Base-by-base conservation (phyloP, 2,329 filamentous ascomycete species). In the Colletotrichum coccodes region DNA sequence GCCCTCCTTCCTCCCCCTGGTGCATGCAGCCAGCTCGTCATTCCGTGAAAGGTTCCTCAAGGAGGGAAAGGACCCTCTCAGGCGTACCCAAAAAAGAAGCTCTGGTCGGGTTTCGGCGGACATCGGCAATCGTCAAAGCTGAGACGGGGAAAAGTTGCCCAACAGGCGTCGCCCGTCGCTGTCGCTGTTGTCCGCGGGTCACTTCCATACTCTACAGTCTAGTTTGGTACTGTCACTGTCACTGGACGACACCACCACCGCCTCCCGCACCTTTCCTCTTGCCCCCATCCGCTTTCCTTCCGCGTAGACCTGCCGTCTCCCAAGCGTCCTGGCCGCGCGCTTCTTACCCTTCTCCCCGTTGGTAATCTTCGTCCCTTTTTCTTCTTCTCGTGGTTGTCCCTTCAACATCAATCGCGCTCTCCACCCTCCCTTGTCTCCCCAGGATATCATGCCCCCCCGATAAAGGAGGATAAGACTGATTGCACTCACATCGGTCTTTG, bases 71-170 rank as follows among this genome's bases (percentile, higher is more conserved):
- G n/a, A n/a, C n/a, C n/a, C 40, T 34, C n/a, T n/a, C n/a, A 14
- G 7, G 16, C 47, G 23, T 32, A n/a, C 16, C 9, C 23, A n/a
- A 8, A 18, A 57, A 58, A 53, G 44, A 64, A 64, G 52, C 52
- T 47, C 53, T 58, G 21, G 47, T 42, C 49, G 28, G 21, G 61
- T 68, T 60, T 68, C 61, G 61, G 61, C 49, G 56, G 54, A 49
- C 47, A 28, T 65, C 40, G 61, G 61, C 49, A 68, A 56, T 56
- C 66, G 40, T 65, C 61, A 68, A 65, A 68, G 66, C 66, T 65
- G 61, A 68, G 61, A 68, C 65, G 47, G 65, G 30, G 16, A 28
- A 9, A 32, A 42, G 16, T n/a, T 49, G 49, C 46, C 58, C 57
- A 59, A 30, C 44, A 23, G 18, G n/a, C 26, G 18, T 38, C 23